phyloP scores from a whole-genome alignment of 208 protist species.

The Strigomonas galati region DNA sequence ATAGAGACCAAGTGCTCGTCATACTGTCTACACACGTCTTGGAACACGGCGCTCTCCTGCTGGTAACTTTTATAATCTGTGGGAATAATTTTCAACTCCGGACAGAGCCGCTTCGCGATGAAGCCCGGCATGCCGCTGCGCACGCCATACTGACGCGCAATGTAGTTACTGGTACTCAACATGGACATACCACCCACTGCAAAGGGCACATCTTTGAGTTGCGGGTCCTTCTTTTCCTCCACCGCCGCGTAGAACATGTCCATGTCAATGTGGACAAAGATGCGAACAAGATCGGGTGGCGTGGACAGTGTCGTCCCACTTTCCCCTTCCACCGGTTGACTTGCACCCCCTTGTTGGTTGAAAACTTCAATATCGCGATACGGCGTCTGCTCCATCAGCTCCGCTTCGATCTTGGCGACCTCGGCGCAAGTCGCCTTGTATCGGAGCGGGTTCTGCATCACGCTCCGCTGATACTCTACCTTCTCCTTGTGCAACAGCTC shows the following conservation, averaged over 20 bases:
- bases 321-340: background rate
- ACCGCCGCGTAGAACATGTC: constrained; percentile 92
- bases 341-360: background rate
- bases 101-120: constrained; percentile 86
- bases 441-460: constrained; percentile 15
- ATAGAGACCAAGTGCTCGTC: constrained; percentile 57
- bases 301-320: background rate
- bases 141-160: constrained; percentile 92
- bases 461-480: constrained; percentile 12
- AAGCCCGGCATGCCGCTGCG: constrained; percentile 94
- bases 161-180: constrained; percentile 94
- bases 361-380: background rate
- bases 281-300: constrained; percentile 10
- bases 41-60: constrained; percentile 46
- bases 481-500: constrained; percentile 33
- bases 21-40: constrained; percentile 60
- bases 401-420: constrained; percentile 19
- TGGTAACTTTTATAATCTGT: constrained; percentile 61
- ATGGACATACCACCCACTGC: constrained; percentile 89
- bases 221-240: constrained; percentile 88
- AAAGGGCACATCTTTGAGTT: constrained; percentile 75
- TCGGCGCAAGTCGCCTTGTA: background rate
- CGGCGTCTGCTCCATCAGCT: constrained; percentile 11
- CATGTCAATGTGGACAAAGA: constrained; percentile 79
- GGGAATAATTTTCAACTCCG: constrained; percentile 71